Evolutionary conservation across 495 filamentous ascomycete genomes (phyloP), one percentile per base, ranked within the genome.

Genomic region (Tuber magnatum): DNA sequence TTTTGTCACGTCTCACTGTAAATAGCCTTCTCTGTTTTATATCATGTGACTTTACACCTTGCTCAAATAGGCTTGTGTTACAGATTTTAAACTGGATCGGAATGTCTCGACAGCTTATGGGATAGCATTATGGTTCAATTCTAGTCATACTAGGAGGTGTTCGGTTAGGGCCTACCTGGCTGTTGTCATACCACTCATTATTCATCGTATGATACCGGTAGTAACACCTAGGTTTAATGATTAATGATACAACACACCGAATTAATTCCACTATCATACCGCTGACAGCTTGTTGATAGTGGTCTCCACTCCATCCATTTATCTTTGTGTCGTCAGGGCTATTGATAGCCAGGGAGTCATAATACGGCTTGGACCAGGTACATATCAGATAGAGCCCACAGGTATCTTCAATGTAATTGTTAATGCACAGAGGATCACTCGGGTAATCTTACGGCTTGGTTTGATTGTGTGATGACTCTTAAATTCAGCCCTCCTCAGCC

Each of bases 271-370:
- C 44, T 46, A 6, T 7, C 9, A 91, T 78, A n/a, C 87, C 89
- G 3, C 91, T 93, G 74, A 92, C 86, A 71, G 91, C 90, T 85
- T 94, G 88, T 82, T 94, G 92, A 80, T 87, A 92, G n/a, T 87
- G 85, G 3, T 91, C 91, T 71, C 92, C 92, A 48, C 85, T 86
- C 81, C 91, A 93, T 8, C 77, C 69, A 81, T 93, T 93, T 80
- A 93, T 86, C 28, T 85, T 73, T 0, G 90, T 91, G 74, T 92
- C 83, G 1, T 76, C 75, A 5, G 83, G 73, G 74, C 91, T 88
- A 73, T 91, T 91, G 2, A 93, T 83, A 68, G 90, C 89, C 24
- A 91, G 80, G 77, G 87, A 92, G 16, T 80, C 86, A 75, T 89
- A 89, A 80, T 94, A 86, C n/a, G 92, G 90, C 83, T 89, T 88